These are phyloP conservation scores for Termitomyces sp. DNA, from an alignment of 768 basidiomycete genomes.

Conservation along the genomic window DNA sequence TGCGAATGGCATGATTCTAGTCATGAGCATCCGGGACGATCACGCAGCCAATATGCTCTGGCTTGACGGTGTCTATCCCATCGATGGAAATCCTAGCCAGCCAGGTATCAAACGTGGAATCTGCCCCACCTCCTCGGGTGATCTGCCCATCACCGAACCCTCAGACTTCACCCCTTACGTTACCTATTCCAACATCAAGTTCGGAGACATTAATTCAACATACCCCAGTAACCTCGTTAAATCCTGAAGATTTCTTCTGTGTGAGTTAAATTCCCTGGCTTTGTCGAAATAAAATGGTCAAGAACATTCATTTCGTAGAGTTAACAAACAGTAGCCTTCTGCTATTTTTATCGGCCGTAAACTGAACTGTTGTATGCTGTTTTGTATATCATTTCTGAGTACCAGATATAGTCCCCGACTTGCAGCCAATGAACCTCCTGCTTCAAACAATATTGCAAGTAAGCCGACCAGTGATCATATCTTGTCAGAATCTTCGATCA, in stretches of 20 bases:
- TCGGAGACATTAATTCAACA: neutral
- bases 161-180: neutral
- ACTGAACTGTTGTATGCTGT: neutral
- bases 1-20: slow-evolving; percentile 39
- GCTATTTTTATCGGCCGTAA: neutral
- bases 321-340: neutral
- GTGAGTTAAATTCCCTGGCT: too few relatives aligned
- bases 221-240: neutral
- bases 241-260: neutral
- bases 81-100: slow-evolving; percentile 2
- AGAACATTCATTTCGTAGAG: neutral
- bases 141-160: neutral
- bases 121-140: neutral
- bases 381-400: neutral
- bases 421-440: neutral
- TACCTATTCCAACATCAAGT: neutral
- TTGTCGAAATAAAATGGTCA: neutral
- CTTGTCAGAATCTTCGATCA: too few relatives aligned
- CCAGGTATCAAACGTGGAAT: neutral
- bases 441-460: neutral
- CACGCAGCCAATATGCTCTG: slow-evolving; percentile 27
- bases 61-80: slow-evolving; percentile 29
- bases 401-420: neutral
- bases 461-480: too few relatives aligned
- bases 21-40: slow-evolving; percentile 41